Conservation (phyloP, 2,329 filamentous ascomycete species). For the Arthrobotrys entomopaga region DNA sequence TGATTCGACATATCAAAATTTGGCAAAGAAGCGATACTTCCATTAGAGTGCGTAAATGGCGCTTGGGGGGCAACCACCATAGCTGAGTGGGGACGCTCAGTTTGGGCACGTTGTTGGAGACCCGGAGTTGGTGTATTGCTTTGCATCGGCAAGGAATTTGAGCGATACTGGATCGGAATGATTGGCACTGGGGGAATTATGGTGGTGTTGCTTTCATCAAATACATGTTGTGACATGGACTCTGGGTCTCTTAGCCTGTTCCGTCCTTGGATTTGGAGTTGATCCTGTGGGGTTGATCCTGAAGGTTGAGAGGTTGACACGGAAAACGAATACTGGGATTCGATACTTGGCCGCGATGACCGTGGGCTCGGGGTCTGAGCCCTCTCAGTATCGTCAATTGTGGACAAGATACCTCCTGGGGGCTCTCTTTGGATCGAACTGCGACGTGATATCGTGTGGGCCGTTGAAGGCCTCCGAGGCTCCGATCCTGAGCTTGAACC, state of each 20-base stretch:
- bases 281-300: constrained; percentile 17
- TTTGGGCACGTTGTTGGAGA: constrained; percentile 40
- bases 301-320: constrained; percentile 6
- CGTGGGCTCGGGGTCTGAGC: constrained; percentile 16
- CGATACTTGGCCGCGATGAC: constrained; percentile 12
- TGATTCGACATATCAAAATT: constrained; percentile 38
- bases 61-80: constrained; percentile 29
- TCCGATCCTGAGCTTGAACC: constrained; percentile 1
- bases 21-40: constrained; percentile 37
- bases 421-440: constrained; percentile 52
- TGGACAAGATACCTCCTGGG: constrained; percentile 39
- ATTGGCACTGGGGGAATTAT: constrained; percentile 44
- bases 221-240: constrained; percentile 43
- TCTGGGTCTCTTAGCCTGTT: constrained; percentile 41
- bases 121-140: constrained; percentile 19
- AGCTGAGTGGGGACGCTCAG: constrained; percentile 46
- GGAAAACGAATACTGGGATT: constrained; percentile 28
- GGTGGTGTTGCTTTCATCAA: constrained; percentile 27
- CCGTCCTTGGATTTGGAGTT: constrained; percentile 6
- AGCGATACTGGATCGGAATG: constrained; percentile 44
- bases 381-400: constrained; percentile 32
- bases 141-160: constrained; percentile 48
- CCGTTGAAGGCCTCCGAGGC: constrained; percentile 26
- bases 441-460: constrained; percentile 41
- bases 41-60: constrained; percentile 25